These are phyloP conservation scores for Suillus weaverae DNA, from an alignment of 768 basidiomycete species.

Conservation along the genomic window DNA sequence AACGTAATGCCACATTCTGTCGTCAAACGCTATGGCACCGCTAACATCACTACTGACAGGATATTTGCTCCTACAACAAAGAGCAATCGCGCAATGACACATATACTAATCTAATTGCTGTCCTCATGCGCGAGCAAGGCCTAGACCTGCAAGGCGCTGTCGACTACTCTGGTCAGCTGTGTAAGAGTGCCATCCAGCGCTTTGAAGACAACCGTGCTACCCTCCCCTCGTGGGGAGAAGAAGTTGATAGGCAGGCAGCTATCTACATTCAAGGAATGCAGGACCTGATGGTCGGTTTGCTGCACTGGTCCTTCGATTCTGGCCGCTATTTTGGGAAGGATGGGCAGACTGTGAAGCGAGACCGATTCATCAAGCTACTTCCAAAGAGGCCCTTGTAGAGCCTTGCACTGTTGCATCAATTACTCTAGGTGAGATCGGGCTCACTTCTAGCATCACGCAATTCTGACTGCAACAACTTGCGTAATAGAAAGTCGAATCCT, in stretches of 20 bases:
- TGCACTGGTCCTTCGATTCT: constrained; percentile 59
- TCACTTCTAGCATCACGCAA: neutral
- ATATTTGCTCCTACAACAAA: constrained; percentile 74
- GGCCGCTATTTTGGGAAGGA: constrained; percentile 64
- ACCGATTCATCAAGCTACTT: constrained; percentile 53
- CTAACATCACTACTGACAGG: constrained; percentile 38
- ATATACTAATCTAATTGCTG: constrained; percentile 63
- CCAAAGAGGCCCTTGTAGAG: constrained; percentile 31
- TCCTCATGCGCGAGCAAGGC: constrained; percentile 61
- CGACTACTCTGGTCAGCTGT: constrained; percentile 63
- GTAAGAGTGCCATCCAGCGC: constrained; percentile 51
- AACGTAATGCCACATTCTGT: constrained; percentile 33
- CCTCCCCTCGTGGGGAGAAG: constrained; percentile 52
- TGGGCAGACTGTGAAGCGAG: constrained; percentile 37
- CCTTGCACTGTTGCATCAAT: constrained; percentile 4
- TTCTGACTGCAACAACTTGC: neutral
- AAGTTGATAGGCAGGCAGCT: constrained; percentile 56
- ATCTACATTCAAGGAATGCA: constrained; percentile 61
- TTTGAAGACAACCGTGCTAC: constrained; percentile 35
- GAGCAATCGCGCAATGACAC: constrained; percentile 69
- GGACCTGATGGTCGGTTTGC: constrained; percentile 69
- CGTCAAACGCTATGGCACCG: neutral
- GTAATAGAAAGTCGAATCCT: neutral
- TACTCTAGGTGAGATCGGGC: neutral
- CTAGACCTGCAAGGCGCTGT: constrained; percentile 60